Evolutionary conservation across 2,329 filamentous ascomycete species (phyloP), one percentile per base, ranked within the genome.

Genomic region (Corynespora cassiicola): DNA sequence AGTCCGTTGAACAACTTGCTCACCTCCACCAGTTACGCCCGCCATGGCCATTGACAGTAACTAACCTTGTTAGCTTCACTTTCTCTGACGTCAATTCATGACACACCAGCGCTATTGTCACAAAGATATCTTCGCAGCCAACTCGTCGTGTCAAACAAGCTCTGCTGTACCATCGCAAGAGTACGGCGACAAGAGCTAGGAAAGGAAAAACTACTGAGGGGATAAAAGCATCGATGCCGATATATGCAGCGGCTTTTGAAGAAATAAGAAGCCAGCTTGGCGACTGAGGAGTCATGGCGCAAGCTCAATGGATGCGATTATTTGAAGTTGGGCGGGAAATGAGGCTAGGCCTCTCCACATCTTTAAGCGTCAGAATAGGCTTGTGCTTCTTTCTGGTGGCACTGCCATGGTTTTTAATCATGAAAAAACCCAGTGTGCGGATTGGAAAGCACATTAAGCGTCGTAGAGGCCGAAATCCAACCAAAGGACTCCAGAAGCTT

Each of bases 121-220:
- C 43, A 3, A 64, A 12, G 18, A 54, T 49, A 43, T 69, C 66
- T 25, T 68, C 65, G 1, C 31, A 11, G 8, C 45, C 44, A 10
- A 53, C 33, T 3, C 31, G 41, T 6, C 45, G 22, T 5, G 46
- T 45, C 4, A 61, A 40, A 20, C 30, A 31, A 1, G 49, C 18
- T 22, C 58, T 50, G 19, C 59, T 63, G 30, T 60, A 63, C 57
- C 53, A 63, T 31, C 65, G 47, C 16, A 64, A 32, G 1, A 33
- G 9, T 5, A 66, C 54, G 7, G 53, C 40, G 8, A 55, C 3
- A 2, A 56, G 23, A 11, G 63, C 62, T 2, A 65, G n/a, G 1
- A 34, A 15, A 2, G 58, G 62, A 26, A 62, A 54, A 2, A 52
- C 23, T 3, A 62, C 39, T 6, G 63, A 47, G 4, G 60, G 54